Base-by-base conservation (phyloP, 2,329 filamentous ascomycete species). In the Pseudogymnoascus pannorum region DNA sequence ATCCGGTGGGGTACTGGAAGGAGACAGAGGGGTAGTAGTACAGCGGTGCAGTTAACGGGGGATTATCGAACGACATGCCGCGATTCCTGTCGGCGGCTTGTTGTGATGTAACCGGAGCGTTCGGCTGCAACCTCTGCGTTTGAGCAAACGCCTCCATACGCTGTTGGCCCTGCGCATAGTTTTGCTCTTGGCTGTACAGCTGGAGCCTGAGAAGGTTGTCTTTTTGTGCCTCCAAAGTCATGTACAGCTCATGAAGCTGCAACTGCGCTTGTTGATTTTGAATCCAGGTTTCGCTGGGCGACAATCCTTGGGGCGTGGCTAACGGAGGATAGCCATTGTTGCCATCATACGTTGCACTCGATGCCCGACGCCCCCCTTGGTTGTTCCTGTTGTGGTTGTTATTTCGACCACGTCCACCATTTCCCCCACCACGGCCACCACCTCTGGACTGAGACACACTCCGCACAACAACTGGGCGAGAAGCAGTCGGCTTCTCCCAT, bases 1-100 rank as follows among this genome's bases (percentile, higher is more conserved):
- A 82, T 14, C 74, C 72, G 1, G 75, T 66, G 1, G 71, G 70
- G 61, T 74, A 74, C 59, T 73, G 75, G 62, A 68, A 76, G 68
- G 76, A 74, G 4, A 57, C 51, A 33, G 51, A 36, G 48, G 71
- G 79, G 64, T 83, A 78, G 62, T 79, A 76, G 69, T 81, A 86
- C 65, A 84, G 69, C 2, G 84, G 82, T 1, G 83, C 81, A n/a
- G 78, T 81, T 36, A 85, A 70, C 4, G 84, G 84, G 16, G 81
- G 77, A 60, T 81, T 85, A 67, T 87, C 84, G 67, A 87, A 83
- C 11, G 84, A 87, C 68, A 82, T 85, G 5, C 83, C 86, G 64
- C 85, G 79, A 36, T 67, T 69, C 57, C 71, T 83, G 81, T 64
- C 85, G 74, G 67, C 83, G 78, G 29, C 74, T 69, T 59, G 78